Base-by-base conservation (phyloP, 768 basidiomycete species). In the Suillus occidentalis region DNA sequence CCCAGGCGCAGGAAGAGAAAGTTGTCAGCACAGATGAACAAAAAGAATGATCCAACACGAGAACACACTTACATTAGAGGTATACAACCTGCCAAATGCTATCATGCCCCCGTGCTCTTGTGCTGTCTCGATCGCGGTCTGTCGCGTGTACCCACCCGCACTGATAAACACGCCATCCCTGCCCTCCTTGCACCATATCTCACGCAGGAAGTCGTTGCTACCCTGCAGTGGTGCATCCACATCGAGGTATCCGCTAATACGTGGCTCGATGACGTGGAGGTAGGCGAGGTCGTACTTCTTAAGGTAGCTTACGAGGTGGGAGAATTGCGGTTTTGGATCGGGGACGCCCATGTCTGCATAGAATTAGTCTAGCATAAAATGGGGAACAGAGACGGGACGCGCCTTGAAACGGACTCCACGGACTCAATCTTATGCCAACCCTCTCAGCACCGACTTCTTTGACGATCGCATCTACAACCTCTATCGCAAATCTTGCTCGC, bases 381-480 rank as follows among this genome's bases (percentile, higher is more conserved):
- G 18, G 20, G 18, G 3, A 43, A 43, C 8, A 18, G 16, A 57
- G 22, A 70, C 67, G 31, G n/a, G 34, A 49, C 60, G 53, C 68
- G 71, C 80, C 75, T 77, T 78, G 70, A 64, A 72, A 75, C 5
- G 63, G 60, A 61, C 70, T 72, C 80, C 78, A 84, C 6, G 80
- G 84, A 63, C 78, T 80, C 31, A 85, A 52, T 7, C 84, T 76
- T 52, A 85, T 75, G 3, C 75, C 83, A 12, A 78, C 76, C 22
- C 76, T 76, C 45, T 83, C 79, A 28, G 73, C 70, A 2, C 86
- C 85, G 42, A 86, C 74, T 2, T 78, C 81, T 1, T 76, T 67
- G 18, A 72, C 66, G 42, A 85, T 74, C 6, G 81, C 81, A n/a
- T 79, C 71, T 25, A 81, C 68, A 42, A 85, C 75, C 68, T 83